Conservation (phyloP, 106 monocot species). For the Posidonia australis region DNA sequence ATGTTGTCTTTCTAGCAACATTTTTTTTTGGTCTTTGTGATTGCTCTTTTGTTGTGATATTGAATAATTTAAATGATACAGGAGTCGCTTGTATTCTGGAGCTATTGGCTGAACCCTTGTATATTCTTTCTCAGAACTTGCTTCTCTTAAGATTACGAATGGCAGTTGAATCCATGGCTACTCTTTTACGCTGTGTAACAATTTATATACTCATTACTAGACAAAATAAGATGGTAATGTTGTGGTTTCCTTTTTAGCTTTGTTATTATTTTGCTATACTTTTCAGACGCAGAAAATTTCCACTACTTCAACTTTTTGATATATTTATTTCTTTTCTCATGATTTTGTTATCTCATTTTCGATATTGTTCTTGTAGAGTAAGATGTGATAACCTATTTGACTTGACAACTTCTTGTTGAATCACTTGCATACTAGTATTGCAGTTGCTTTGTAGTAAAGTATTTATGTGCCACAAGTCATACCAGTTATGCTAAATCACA, state of each 20-base stretch:
- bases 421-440: too few species aligned
- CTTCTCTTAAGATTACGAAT: slow-evolving; percentile 75
- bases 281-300: neutral
- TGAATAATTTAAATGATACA: slow-evolving; percentile 22
- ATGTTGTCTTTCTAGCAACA: neutral
- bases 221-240: slow-evolving; percentile 45
- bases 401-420: too few species aligned
- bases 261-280: neutral
- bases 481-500: too few species aligned
- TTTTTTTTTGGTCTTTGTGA: slow-evolving; percentile 1
- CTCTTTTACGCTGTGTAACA: slow-evolving; percentile 62
- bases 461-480: too few species aligned
- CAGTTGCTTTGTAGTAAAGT: too few species aligned
- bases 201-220: slow-evolving; percentile 45
- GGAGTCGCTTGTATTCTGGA: slow-evolving; percentile 92
- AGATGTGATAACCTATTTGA: too few species aligned
- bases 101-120: slow-evolving; percentile 84
- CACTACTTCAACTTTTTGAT: too few species aligned
- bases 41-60: slow-evolving; percentile 9
- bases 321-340: too few species aligned
- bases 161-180: slow-evolving; percentile 70
- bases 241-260: neutral
- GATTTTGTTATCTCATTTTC: neutral
- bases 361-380: too few species aligned
- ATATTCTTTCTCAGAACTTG: slow-evolving; percentile 88